phyloP scores from a whole-genome alignment of 768 basidiomycete species.

The Lactarius psammicola region DNA sequence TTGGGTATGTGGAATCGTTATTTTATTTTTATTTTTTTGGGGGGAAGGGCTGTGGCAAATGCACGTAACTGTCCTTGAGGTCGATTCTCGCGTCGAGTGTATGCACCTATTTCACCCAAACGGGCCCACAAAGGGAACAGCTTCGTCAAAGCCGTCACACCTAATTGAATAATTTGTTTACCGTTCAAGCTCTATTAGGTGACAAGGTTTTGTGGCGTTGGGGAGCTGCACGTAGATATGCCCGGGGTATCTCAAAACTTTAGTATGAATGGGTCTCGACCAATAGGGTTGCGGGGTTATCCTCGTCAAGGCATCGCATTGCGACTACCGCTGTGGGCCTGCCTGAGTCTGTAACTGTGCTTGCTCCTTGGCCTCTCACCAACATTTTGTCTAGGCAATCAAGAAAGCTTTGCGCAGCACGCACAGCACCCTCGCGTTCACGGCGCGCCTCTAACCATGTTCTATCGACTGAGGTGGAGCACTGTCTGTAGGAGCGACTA shows the following conservation, averaged over 20 bases:
- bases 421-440: constrained; percentile 84
- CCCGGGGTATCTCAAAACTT: constrained; percentile 8
- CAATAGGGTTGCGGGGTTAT: neutral
- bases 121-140: constrained; percentile 1
- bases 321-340: constrained; percentile 9
- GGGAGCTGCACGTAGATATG: constrained; percentile 4
- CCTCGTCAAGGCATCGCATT: constrained; percentile 1
- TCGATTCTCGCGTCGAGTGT: too few relatives aligned
- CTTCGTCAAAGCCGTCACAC: constrained; percentile 11
- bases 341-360: constrained; percentile 5
- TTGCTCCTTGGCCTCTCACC: constrained; percentile 39
- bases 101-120: constrained; percentile 5
- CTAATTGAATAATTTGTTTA: too few relatives aligned
- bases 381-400: constrained; percentile 76
- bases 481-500: constrained; percentile 87
- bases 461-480: constrained; percentile 78
- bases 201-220: constrained; percentile 13
- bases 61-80: too few relatives aligned
- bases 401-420: constrained; percentile 76
- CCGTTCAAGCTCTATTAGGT: neutral
- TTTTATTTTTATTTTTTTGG: too few relatives aligned
- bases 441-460: constrained; percentile 77
- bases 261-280: constrained; percentile 5
- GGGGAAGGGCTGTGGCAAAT: too few relatives aligned
- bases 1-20: too few relatives aligned